Evolutionary conservation across 208 protist genomes (phyloP).

Genomic region (Leishmania guyanensis): DNA sequence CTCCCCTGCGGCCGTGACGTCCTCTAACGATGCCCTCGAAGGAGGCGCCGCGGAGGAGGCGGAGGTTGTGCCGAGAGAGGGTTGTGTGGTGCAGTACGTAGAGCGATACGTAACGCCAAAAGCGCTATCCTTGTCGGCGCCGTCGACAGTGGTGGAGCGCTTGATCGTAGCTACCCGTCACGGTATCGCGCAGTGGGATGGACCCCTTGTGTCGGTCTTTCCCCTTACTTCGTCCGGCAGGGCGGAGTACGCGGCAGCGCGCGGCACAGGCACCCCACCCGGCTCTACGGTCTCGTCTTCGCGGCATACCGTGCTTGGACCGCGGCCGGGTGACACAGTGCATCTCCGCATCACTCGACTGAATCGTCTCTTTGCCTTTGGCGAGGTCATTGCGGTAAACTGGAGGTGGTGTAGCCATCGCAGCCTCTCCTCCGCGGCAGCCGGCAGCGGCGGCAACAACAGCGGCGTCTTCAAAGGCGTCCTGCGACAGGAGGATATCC

Average conservation of each 20-base stretch:
- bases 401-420: conserved; percentile 62
- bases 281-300: not conserved
- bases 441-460: not conserved
- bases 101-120: not conserved
- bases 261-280: not conserved
- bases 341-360: conserved; percentile 69
- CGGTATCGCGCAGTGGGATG: conserved; percentile 80
- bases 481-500: conserved; percentile 74
- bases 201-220: conserved; percentile 52
- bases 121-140: not conserved
- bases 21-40: not conserved
- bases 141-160: conserved; percentile 11
- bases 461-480: conserved; percentile 60
- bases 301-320: conserved; percentile 41
- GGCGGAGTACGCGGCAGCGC: not conserved
- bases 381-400: conserved; percentile 77
- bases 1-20: conserved; percentile 1
- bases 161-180: conserved; percentile 48
- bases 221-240: not conserved
- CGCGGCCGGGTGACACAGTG: conserved; percentile 58
- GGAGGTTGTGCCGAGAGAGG: conserved; percentile 49
- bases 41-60: not conserved
- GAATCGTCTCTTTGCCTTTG: conserved; percentile 51
- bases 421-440: conserved; percentile 1
- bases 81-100: conserved; percentile 55